These are phyloP conservation scores for Hemileia vastatrix DNA, from an alignment of 1,284 basidiomycete genomes.

Conservation along the genomic window DNA sequence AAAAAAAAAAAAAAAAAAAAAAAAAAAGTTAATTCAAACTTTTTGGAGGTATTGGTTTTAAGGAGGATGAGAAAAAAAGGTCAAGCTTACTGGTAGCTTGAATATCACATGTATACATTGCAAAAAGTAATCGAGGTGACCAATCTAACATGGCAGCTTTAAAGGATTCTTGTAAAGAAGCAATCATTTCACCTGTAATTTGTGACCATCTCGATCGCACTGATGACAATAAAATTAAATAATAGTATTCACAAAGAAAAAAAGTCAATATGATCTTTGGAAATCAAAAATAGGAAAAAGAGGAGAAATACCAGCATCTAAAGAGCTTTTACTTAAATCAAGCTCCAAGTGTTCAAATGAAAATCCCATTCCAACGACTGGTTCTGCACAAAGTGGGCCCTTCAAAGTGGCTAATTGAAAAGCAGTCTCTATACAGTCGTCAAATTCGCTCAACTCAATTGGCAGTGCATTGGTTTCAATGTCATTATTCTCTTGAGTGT, in stretches of 20 bases:
- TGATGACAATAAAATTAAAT: conserved; percentile 34
- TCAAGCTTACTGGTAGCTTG: conserved; percentile 79
- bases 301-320: conserved; percentile 50
- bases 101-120: conserved; percentile 98
- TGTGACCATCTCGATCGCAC: conserved; percentile 60
- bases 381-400: conserved; percentile 90
- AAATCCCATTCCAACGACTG: conserved; percentile 84
- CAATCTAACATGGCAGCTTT: conserved; percentile 83
- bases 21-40: background rate
- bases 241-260: background rate
- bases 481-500: no score
- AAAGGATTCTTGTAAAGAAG: conserved; percentile 78
- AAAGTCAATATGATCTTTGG: background rate
- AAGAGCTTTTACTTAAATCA: conserved; percentile 49
- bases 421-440: conserved; percentile 75
- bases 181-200: conserved; percentile 77
- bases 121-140: conserved; percentile 92
- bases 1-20: background rate
- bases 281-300: background rate
- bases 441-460: conserved; percentile 54
- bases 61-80: background rate
- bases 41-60: background rate
- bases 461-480: background rate
- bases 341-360: conserved; percentile 69
- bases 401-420: conserved; percentile 91